These are phyloP conservation scores for Isoetes taiwanensis DNA, from an alignment of 75 land plant species.

Conservation along the genomic window DNA sequence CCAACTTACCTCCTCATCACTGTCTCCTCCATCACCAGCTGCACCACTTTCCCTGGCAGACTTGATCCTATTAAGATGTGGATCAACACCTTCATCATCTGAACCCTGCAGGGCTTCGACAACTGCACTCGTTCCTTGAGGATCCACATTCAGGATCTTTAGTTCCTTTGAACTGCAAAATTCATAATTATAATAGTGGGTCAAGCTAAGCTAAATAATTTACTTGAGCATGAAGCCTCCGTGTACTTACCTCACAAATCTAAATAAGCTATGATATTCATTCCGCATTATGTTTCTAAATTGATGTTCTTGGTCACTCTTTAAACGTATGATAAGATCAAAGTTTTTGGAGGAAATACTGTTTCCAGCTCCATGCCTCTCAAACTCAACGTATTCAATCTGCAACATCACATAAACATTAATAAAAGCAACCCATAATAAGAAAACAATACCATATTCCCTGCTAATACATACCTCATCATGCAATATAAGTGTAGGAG, in stretches of 20 bases:
- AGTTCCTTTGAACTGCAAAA: slow-evolving; percentile 23
- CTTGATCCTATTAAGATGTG: slow-evolving; percentile 33
- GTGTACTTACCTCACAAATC: slow-evolving; percentile 25
- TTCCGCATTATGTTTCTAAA: slow-evolving; percentile 36
- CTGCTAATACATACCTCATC: slow-evolving; percentile 24
- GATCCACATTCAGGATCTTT: slow-evolving; percentile 35
- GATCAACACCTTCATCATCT: slow-evolving; percentile 37
- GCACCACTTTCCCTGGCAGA: slow-evolving; percentile 28
- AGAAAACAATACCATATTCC: not conserved
- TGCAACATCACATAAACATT: slow-evolving; percentile 2
- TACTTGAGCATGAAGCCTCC: not conserved
- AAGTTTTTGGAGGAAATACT: slow-evolving; percentile 38
- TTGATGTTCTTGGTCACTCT: slow-evolving; percentile 39
- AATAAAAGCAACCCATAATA: not conserved
- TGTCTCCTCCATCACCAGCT: slow-evolving; percentile 18
- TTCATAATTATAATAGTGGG: not conserved
- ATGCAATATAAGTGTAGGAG: slow-evolving; percentile 38
- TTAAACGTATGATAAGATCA: slow-evolving; percentile 32
- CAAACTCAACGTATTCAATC: slow-evolving; percentile 42
- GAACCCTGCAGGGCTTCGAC: slow-evolving; percentile 32
- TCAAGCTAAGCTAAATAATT: not conserved
- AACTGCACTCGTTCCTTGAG: slow-evolving; percentile 34
- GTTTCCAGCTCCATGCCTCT: slow-evolving; percentile 41
- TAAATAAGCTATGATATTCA: slow-evolving; percentile 37
- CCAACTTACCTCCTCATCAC: slow-evolving; percentile 29